Percentiles rank a stretch among this genome's conserved stretches.
phyloP scores from a whole-genome alignment of 768 basidiomycete genomes.

The Rossbeevera mucosa region DNA sequence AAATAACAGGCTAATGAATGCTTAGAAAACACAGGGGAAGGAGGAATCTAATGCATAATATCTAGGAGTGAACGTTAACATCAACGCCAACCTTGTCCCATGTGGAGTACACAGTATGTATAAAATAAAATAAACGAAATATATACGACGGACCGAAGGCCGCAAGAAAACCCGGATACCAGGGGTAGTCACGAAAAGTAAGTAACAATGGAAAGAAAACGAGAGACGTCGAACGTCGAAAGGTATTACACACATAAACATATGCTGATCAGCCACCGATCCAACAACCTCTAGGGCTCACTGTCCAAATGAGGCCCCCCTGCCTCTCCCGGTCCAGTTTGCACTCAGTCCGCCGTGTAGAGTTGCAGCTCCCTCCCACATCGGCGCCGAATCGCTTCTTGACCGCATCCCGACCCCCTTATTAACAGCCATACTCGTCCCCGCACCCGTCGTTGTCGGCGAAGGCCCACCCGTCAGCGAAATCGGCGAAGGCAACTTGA shows the following conservation, averaged over 20 bases:
- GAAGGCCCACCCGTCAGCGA: constrained; percentile 14
- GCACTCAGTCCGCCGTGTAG: constrained; percentile 23
- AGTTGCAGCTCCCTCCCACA: constrained; percentile 16
- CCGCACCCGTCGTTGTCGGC: constrained; percentile 12
- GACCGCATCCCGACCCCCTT: constrained; percentile 20
- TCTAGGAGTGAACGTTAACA: neutral
- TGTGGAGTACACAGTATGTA: neutral
- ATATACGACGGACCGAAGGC: neutral
- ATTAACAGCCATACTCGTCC: constrained; percentile 13
- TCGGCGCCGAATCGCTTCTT: constrained; percentile 24
- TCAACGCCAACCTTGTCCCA: neutral
- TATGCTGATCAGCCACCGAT: neutral
- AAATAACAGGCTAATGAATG: neutral
- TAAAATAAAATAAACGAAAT: too few relatives aligned
- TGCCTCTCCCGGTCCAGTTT: constrained; percentile 26
- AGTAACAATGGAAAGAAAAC: constrained; percentile 5
- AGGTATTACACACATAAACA: neutral
- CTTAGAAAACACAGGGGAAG: neutral
- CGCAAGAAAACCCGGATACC: neutral
- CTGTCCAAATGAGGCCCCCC: constrained; percentile 26
- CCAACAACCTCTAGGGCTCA: constrained; percentile 6
- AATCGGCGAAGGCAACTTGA: constrained; percentile 21
- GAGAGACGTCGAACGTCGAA: constrained; percentile 26
- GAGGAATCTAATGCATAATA: neutral
- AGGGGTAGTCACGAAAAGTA: neutral